A percentile compares a stretch with the other conserved stretches of the same genome.
phyloP scores from a whole-genome alignment of 192 early-diverging fungal genomes.

The Backusella circina region DNA sequence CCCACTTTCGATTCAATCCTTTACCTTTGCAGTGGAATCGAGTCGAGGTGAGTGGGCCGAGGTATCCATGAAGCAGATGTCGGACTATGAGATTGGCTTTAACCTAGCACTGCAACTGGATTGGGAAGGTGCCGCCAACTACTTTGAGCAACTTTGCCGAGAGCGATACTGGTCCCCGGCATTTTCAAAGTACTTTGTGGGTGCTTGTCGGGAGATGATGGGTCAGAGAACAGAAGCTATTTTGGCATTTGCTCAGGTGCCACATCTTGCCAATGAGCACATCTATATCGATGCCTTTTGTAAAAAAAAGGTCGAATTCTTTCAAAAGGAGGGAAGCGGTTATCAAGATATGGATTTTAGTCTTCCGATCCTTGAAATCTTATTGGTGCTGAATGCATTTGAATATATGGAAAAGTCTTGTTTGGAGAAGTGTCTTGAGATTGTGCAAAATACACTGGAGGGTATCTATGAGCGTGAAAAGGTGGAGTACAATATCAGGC shows the following conservation, averaged over 20 bases:
- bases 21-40: conserved; percentile 15
- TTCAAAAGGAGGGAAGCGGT: background rate
- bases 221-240: conserved; percentile 71
- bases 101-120: conserved; percentile 43
- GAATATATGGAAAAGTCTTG: conserved; percentile 36
- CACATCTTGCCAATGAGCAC: conserved; percentile 31
- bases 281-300: background rate
- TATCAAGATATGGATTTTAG: conserved; percentile 31
- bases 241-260: conserved; percentile 50
- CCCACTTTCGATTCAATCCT: conserved; percentile 20
- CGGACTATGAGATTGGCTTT: conserved; percentile 46
- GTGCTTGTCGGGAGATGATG: conserved; percentile 36
- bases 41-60: conserved; percentile 25
- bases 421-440: conserved; percentile 18
- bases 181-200: conserved; percentile 45
- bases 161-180: conserved; percentile 43
- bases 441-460: conserved; percentile 6
- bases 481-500: background rate
- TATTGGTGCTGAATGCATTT: conserved; percentile 46
- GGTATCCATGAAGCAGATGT: conserved; percentile 37
- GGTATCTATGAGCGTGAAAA: background rate
- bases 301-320: conserved; percentile 11
- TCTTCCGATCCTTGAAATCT: conserved; percentile 41
- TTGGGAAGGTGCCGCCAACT: conserved; percentile 36
- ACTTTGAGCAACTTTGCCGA: conserved; percentile 37